A percentile compares a stretch with the other conserved stretches of the same genome.
Evolutionary conservation across 331 rosid genomes (phyloP).

Genomic region (Malus hybrid): DNA sequence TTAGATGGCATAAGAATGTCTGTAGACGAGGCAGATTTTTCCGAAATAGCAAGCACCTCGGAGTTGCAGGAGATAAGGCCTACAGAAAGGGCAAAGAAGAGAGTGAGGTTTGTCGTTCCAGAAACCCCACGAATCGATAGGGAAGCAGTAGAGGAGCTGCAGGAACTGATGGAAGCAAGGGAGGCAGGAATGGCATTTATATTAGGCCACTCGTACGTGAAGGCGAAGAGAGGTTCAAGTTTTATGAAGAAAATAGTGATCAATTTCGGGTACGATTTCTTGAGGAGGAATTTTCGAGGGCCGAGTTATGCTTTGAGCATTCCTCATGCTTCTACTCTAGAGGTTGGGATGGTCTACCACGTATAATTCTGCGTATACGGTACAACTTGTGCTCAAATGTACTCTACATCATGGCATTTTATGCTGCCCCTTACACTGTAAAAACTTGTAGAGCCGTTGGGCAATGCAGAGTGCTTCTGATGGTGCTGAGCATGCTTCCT

Average conservation of each 20-base stretch:
- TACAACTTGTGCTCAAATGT: conserved; percentile 36
- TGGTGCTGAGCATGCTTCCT: not conserved
- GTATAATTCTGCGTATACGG: conserved; percentile 33
- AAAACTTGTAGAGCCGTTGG: conserved; percentile 10
- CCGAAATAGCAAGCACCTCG: conserved; percentile 34
- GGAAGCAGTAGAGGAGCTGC: conserved; percentile 54
- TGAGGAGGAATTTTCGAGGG: conserved; percentile 90
- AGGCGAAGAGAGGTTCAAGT: conserved; percentile 88
- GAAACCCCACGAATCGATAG: conserved; percentile 53
- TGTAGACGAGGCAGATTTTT: conserved; percentile 32
- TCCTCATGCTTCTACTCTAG: conserved; percentile 89
- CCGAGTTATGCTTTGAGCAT: conserved; percentile 75
- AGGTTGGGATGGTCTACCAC: conserved; percentile 91
- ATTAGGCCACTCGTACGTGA: conserved; percentile 90
- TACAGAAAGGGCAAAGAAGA: conserved; percentile 45
- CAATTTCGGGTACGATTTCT: conserved; percentile 86
- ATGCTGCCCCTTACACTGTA: not conserved
- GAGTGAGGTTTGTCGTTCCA: conserved; percentile 77
- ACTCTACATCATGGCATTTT: conserved; percentile 28
- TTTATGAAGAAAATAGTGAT: conserved; percentile 72
- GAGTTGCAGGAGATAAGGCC: conserved; percentile 60
- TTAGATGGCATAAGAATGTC: conserved; percentile 52
- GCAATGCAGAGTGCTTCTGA: not conserved
- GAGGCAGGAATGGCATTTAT: conserved; percentile 97
- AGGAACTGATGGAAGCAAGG: conserved; percentile 86